A percentile compares a stretch with the other conserved stretches of the same genome.
Evolutionary conservation across 139 green algal species (phyloP).

Genomic region (Coelastrella sp.): DNA sequence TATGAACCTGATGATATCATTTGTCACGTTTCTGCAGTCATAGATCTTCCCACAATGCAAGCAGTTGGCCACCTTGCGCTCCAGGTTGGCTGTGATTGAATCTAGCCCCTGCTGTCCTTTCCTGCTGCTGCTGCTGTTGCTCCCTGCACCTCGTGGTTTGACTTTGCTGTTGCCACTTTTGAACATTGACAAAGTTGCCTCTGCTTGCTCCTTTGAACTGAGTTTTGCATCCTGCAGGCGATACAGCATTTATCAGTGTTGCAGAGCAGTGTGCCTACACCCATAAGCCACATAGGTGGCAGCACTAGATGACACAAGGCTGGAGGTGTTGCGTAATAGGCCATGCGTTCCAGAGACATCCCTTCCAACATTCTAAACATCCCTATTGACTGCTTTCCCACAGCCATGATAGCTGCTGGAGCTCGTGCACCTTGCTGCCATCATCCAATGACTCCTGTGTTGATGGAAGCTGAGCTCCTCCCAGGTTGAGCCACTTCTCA

Average conservation of each 20-base stretch:
- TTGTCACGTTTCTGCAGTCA: conserved; percentile 70
- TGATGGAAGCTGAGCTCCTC: conserved; percentile 20
- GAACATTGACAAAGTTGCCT: conserved; percentile 55
- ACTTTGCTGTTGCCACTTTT: conserved; percentile 44
- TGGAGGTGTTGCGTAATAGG: neutral
- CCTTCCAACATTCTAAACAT: no score
- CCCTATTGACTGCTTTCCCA: no score
- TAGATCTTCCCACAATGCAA: conserved; percentile 89
- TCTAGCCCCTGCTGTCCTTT: neutral
- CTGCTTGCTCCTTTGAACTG: conserved; percentile 13
- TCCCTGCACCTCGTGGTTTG: neutral
- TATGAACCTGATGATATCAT: conserved; percentile 73
- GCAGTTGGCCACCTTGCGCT: conserved; percentile 82
- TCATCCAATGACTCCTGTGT: neutral
- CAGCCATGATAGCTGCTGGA: no score
- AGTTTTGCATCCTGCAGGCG: neutral
- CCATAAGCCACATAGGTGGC: neutral
- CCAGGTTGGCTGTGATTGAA: neutral
- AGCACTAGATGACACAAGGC: neutral
- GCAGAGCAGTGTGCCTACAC: no score
- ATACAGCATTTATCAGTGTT: neutral
- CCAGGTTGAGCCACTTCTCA: conserved; percentile 40
- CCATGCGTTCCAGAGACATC: no score
- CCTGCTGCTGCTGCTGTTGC: conserved; percentile 6
- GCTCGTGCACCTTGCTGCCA: no score